Conservation (phyloP, 352 stramenopile species). For the Peronosclerospora sorghi region DNA sequence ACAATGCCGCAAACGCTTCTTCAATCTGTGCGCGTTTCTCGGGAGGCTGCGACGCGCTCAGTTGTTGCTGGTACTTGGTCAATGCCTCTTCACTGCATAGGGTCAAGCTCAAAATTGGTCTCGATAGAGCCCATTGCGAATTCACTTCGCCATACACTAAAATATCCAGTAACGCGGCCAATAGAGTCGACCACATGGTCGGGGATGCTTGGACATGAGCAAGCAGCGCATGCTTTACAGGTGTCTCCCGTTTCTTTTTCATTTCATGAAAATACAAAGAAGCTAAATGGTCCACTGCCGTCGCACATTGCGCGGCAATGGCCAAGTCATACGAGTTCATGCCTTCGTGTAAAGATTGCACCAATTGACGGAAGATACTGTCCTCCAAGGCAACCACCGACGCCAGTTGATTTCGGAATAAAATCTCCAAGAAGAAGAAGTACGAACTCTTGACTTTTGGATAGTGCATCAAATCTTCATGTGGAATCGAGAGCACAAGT, state of each 20-base stretch:
- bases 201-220: slow-evolving; percentile 88
- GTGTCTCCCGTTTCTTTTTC: slow-evolving; percentile 92
- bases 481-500: slow-evolving; percentile 90
- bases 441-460: slow-evolving; percentile 97
- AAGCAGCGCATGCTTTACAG: slow-evolving; percentile 87
- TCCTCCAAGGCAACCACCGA: slow-evolving; percentile 89
- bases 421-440: slow-evolving; percentile 96
- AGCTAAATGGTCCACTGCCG: slow-evolving; percentile 90
- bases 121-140: slow-evolving; percentile 96
- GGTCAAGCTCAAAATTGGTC: slow-evolving; percentile 95
- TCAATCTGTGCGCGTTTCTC: slow-evolving; percentile 91
- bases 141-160: slow-evolving; percentile 94
- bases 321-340: slow-evolving; percentile 86
- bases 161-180: slow-evolving; percentile 93
- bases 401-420: slow-evolving; percentile 96
- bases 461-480: slow-evolving; percentile 94
- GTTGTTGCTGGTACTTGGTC: slow-evolving; percentile 91
- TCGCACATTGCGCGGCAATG: slow-evolving; percentile 91
- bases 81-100: slow-evolving; percentile 89
- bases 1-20: slow-evolving; percentile 93
- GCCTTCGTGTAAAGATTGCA: slow-evolving; percentile 88
- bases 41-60: slow-evolving; percentile 88
- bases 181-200: slow-evolving; percentile 82
- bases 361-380: slow-evolving; percentile 91
- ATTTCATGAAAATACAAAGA: slow-evolving; percentile 94